phyloP scores from a whole-genome alignment of 352 stramenopile genomes.

The Phytophthora capsici region DNA sequence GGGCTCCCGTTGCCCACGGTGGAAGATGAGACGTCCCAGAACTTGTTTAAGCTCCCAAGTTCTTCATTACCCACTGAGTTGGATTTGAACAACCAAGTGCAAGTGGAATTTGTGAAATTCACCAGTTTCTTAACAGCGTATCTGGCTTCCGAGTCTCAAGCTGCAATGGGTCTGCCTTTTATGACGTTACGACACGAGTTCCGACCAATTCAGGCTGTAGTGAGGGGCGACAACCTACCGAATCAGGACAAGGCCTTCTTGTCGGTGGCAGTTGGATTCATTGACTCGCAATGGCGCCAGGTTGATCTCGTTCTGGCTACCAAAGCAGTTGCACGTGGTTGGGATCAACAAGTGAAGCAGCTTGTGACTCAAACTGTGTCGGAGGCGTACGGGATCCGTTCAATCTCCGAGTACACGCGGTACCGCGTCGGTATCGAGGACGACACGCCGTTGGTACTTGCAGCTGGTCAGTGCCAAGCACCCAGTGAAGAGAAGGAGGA shows the following conservation, averaged over 20 bases:
- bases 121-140: conserved; percentile 22
- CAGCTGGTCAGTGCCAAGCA: not conserved
- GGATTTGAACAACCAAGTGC: conserved; percentile 20
- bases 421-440: conserved; percentile 15
- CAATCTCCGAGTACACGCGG: conserved; percentile 26
- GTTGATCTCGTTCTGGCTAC: conserved; percentile 35
- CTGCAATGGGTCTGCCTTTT: conserved; percentile 33
- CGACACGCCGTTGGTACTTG: not conserved
- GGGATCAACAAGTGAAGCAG: conserved; percentile 25
- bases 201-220: conserved; percentile 8
- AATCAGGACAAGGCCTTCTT: conserved; percentile 30
- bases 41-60: conserved; percentile 21
- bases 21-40: conserved; percentile 24
- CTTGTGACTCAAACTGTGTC: conserved; percentile 25
- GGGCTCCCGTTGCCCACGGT: conserved; percentile 25
- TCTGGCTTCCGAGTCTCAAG: conserved; percentile 23
- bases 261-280: conserved; percentile 24
- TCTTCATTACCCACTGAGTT: conserved; percentile 8
- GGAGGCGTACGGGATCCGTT: conserved; percentile 20
- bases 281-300: conserved; percentile 41
- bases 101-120: conserved; percentile 39
- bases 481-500: conserved; percentile 25
- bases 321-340: conserved; percentile 23
- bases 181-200: conserved; percentile 30
- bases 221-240: not conserved